Evolutionary conservation across 192 early-diverging fungal species (phyloP), one percentile per base, ranked within the genome.

Genomic region (Dissophora globulifera): DNA sequence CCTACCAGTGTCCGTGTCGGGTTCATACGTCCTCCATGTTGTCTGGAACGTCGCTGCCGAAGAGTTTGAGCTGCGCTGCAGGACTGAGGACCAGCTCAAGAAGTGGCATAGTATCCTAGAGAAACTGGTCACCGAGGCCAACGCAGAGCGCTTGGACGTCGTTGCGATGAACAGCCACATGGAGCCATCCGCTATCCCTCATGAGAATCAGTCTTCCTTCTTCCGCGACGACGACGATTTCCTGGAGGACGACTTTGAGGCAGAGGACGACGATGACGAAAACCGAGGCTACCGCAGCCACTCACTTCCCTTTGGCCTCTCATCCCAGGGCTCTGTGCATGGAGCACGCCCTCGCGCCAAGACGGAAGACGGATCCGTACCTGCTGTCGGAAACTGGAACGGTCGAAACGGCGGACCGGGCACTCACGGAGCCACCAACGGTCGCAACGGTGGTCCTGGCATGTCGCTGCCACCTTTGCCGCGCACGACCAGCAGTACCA

Each of bases 11-110:
- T 52, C 80, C 32, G 32, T 47, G 3, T 85, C 84, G 42, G 78
- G 76, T 32, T 59, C 89, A 12, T 81, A 84, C 54, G 51, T 71
- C 8, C 69, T 94, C 38, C 87, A 89, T 41, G 92, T 99, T 38
- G 95, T 90, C 63, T 99, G 96, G 96, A 75, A 70, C 35, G 88
- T 91, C 40, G 91, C 88, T 30, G 81, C 81, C 25, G 91, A 92
- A 25, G 89, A 90, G 57, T 96, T 99, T 81, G 88, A 86, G 56
- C 79, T 99, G 17, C 90, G 91, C 52, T 95, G 93, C 79, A 79
- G 93, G n/a, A 93, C 94, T 57, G 90, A 90, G 71, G 97, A 99
- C 66, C 95, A 97, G 69, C 87, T 95, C 19, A 88, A 86, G 53
- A 84, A 91, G 66, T 99, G 97, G 97, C 88, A 91, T 69, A 67